phyloP scores from a whole-genome alignment of 108 stramenopile genomes.

The Stephanodiscus triporus region DNA sequence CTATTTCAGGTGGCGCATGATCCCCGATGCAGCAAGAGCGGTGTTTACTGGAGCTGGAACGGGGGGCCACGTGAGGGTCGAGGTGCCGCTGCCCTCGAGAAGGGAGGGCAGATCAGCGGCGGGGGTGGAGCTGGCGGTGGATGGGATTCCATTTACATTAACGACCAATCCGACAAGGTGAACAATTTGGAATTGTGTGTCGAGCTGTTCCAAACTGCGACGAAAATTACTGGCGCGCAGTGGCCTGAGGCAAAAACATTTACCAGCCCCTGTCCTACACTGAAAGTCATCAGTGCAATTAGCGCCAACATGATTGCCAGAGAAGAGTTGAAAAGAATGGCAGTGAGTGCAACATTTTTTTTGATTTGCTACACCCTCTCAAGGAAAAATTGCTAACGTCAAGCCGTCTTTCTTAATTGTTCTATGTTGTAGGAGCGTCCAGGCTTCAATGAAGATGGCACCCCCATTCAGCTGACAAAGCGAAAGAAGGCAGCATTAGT shows the following conservation, averaged over 20 bases:
- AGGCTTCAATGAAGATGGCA: constrained; percentile 68
- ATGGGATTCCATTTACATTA: constrained; percentile 88
- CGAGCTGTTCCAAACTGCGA: constrained; percentile 71
- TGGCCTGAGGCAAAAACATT: constrained; percentile 78
- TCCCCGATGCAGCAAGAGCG: constrained; percentile 82
- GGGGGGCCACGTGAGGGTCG: constrained; percentile 88
- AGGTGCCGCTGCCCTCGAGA: constrained; percentile 86
- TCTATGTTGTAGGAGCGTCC: constrained; percentile 53
- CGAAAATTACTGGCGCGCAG: constrained; percentile 82
- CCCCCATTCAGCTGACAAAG: constrained; percentile 57
- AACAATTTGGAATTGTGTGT: constrained; percentile 72
- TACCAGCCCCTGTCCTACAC: constrained; percentile 84
- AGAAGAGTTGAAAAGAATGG: constrained; percentile 89
- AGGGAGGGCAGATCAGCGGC: constrained; percentile 84
- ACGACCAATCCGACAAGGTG: constrained; percentile 89
- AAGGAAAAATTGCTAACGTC: neutral
- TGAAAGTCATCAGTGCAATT: constrained; percentile 86
- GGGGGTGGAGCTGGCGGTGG: constrained; percentile 89
- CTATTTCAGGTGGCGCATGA: constrained; percentile 87
- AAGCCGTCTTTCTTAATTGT: neutral
- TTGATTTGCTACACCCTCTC: neutral
- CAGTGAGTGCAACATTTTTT: constrained; percentile 5
- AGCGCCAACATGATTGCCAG: constrained; percentile 74
- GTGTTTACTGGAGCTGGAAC: constrained; percentile 69
- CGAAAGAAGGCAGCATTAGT: constrained; percentile 57